These are phyloP conservation scores for Knoxia roxburghii DNA, from an alignment of 257 asterid species.

Conservation along the genomic window DNA sequence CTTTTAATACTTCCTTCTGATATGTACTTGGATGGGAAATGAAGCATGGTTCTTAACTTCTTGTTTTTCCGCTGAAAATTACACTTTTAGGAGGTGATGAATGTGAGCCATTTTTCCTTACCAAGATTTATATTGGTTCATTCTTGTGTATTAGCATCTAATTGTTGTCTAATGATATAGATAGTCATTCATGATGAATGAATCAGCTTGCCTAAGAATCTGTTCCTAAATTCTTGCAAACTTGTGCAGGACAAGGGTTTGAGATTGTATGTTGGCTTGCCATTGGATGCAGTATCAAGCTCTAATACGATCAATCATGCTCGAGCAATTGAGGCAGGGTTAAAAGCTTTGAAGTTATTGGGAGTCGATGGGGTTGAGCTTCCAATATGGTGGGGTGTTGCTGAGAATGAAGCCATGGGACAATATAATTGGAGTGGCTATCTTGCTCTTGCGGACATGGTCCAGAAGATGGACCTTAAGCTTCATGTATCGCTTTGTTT, in stretches of 20 bases:
- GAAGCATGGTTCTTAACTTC: not conserved
- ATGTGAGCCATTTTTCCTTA: not conserved
- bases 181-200: not conserved
- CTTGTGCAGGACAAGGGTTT: slow-evolving; percentile 43
- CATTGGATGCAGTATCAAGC: slow-evolving; percentile 64
- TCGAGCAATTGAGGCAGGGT: slow-evolving; percentile 72
- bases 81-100: not conserved
- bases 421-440: slow-evolving; percentile 72
- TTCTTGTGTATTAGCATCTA: not conserved
- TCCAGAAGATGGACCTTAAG: slow-evolving; percentile 55
- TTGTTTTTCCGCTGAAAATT: not conserved
- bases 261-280: slow-evolving; percentile 73
- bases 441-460: slow-evolving; percentile 57
- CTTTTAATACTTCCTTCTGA: not conserved
- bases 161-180: not conserved
- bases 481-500: slow-evolving; percentile 67
- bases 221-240: not conserved
- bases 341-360: slow-evolving; percentile 67
- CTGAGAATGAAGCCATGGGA: slow-evolving; percentile 60
- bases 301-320: slow-evolving; percentile 50
- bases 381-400: slow-evolving; percentile 95
- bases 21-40: not conserved
- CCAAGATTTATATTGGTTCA: not conserved
- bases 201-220: not conserved
- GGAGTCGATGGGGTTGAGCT: slow-evolving; percentile 92